Evolutionary conservation across 2,329 filamentous ascomycete species (phyloP).

Genomic region (Xylariaceae sp.): DNA sequence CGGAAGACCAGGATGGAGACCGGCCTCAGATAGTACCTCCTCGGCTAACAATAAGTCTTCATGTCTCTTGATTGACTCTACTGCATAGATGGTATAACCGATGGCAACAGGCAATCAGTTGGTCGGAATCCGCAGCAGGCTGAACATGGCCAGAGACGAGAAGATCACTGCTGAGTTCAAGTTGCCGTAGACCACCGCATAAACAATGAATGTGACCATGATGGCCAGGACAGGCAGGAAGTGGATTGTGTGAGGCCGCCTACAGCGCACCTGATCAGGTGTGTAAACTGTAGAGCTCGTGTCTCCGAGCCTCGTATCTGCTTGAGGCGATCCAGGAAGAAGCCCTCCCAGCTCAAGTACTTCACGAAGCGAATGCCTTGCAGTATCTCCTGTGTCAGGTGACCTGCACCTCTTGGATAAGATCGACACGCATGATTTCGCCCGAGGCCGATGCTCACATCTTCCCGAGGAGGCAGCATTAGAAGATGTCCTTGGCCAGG

Average conservation of each 20-base stretch:
- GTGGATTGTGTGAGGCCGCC: constrained; percentile 75
- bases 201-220: constrained; percentile 90
- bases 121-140: constrained; percentile 79
- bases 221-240: constrained; percentile 91
- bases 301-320: constrained; percentile 73
- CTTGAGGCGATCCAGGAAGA: constrained; percentile 70
- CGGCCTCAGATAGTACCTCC: constrained; percentile 68
- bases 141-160: constrained; percentile 90
- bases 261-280: constrained; percentile 79
- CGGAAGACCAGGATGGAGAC: constrained; percentile 46
- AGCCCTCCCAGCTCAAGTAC: constrained; percentile 90
- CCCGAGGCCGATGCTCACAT: too few relatives aligned
- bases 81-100: constrained; percentile 83
- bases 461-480: too few relatives aligned
- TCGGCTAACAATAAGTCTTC: constrained; percentile 83
- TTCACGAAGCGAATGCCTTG: constrained; percentile 92
- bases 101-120: constrained; percentile 85
- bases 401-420: too few relatives aligned
- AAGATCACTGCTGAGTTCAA: constrained; percentile 76
- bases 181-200: constrained; percentile 55
- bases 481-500: too few relatives aligned
- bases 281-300: constrained; percentile 69
- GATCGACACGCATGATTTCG: too few relatives aligned
- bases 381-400: constrained; percentile 87
- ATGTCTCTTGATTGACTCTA: constrained; percentile 75